Percentiles rank a stretch among this genome's conserved stretches.
Evolutionary conservation across 78 protist genomes (phyloP).

Genomic region (Dictyostelium capitatum): DNA sequence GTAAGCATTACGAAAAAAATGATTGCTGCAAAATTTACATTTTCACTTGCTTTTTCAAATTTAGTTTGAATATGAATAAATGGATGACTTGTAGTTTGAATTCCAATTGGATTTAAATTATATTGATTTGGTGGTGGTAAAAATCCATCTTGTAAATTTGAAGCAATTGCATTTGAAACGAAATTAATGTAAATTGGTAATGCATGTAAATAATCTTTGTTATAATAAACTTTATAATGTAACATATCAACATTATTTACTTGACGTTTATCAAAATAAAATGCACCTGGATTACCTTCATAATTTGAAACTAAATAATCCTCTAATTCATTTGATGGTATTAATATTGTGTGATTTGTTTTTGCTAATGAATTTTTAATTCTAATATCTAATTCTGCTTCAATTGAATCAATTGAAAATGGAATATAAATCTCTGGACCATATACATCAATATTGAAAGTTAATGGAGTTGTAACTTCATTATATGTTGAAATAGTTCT

Average conservation of each 20-base stretch:
- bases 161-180: neutral
- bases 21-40: neutral
- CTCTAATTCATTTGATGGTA: neutral
- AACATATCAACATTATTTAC: no score
- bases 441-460: neutral
- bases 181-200: slow-evolving; percentile 43
- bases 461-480: slow-evolving; percentile 19
- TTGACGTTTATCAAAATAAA: neutral
- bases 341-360: neutral
- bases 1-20: slow-evolving; percentile 4
- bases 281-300: slow-evolving; percentile 23
- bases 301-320: neutral
- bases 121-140: no score
- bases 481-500: neutral
- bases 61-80: neutral
- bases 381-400: neutral
- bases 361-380: neutral
- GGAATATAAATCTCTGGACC: neutral
- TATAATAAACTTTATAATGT: neutral
- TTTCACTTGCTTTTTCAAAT: neutral
- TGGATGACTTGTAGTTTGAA: neutral
- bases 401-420: neutral
- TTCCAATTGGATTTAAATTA: neutral
- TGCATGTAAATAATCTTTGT: slow-evolving; percentile 15
- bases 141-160: neutral